These are phyloP conservation scores for Solanum clarkiae DNA, from an alignment of 257 asterid genomes.

Conservation along the genomic window DNA sequence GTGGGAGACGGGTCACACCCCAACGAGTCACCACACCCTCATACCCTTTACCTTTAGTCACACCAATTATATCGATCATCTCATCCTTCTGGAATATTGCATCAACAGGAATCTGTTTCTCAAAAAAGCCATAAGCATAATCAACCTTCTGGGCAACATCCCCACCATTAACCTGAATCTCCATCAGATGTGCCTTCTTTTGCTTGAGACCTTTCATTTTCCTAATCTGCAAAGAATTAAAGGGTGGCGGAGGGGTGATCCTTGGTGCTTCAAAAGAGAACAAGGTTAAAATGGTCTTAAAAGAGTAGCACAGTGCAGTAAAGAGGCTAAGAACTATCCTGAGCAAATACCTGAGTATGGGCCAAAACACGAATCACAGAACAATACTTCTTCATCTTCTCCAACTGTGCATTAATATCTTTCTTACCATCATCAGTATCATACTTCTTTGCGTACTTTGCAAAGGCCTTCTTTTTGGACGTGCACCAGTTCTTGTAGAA, in stretches of 20 bases:
- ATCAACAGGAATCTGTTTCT: constrained; percentile 73
- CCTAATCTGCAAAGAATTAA: constrained; percentile 31
- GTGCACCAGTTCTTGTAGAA: constrained; percentile 72
- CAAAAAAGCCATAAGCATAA: constrained; percentile 61
- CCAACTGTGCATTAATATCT: constrained; percentile 47
- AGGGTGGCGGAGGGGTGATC: not conserved
- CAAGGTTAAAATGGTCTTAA: not conserved
- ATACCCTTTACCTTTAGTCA: constrained; percentile 74
- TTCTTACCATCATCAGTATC: constrained; percentile 58
- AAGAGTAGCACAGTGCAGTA: not conserved
- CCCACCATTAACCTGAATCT: constrained; percentile 82
- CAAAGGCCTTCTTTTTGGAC: constrained; percentile 67
- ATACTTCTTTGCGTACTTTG: constrained; percentile 50
- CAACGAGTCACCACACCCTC: constrained; percentile 93
- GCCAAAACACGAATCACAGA: constrained; percentile 58
- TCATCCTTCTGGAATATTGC: constrained; percentile 84
- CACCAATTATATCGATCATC: constrained; percentile 77
- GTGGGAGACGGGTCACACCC: constrained; percentile 89
- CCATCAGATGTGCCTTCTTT: constrained; percentile 82
- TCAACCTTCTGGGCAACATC: constrained; percentile 59
- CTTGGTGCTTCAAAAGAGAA: not conserved
- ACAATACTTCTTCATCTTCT: constrained; percentile 67
- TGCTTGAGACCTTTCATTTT: constrained; percentile 79
- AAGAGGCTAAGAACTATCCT: not conserved
- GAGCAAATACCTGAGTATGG: constrained; percentile 56